Percentiles rank a stretch among this genome's conserved stretches.
phyloP scores from a whole-genome alignment of 129 eudicot genomes.

The Pittosporum tobira region DNA sequence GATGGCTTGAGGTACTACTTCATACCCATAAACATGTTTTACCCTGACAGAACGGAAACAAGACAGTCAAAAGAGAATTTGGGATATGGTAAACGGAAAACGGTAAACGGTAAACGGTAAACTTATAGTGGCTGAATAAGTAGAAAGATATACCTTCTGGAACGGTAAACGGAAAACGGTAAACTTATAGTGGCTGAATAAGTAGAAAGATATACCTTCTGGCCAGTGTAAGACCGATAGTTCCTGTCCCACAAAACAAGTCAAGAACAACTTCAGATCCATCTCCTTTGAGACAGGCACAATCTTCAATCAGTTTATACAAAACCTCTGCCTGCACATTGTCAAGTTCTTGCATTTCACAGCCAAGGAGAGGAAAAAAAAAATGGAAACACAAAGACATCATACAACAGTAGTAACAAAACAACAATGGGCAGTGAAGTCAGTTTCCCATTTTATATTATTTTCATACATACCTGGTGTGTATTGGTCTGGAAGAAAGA shows the following conservation, averaged over 20 bases:
- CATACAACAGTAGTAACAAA: constrained; percentile 3
- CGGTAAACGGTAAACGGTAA: background rate
- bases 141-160: constrained; percentile 45
- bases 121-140: background rate
- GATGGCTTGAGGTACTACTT: constrained; percentile 84
- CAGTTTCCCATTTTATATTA: background rate
- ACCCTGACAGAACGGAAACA: constrained; percentile 36
- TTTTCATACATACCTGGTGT: constrained; percentile 51
- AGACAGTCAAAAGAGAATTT: background rate
- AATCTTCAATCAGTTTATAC: constrained; percentile 73
- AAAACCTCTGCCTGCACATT: constrained; percentile 73
- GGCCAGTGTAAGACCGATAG: constrained; percentile 88
- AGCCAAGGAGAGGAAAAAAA: background rate
- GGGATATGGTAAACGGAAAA: background rate
- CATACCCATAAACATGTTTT: constrained; percentile 83
- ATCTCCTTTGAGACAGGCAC: constrained; percentile 79
- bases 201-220: constrained; percentile 36
- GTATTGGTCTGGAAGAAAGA: constrained; percentile 94
- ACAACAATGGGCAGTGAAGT: background rate
- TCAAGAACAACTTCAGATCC: constrained; percentile 83
- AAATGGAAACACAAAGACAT: constrained; percentile 6
- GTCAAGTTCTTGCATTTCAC: constrained; percentile 3
- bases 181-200: background rate
- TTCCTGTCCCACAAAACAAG: constrained; percentile 91
- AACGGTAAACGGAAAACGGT: background rate